Evolutionary conservation across 2,329 filamentous ascomycete genomes (phyloP), one percentile per base, ranked within the genome.

Genomic region (Epichloe uncinata): DNA sequence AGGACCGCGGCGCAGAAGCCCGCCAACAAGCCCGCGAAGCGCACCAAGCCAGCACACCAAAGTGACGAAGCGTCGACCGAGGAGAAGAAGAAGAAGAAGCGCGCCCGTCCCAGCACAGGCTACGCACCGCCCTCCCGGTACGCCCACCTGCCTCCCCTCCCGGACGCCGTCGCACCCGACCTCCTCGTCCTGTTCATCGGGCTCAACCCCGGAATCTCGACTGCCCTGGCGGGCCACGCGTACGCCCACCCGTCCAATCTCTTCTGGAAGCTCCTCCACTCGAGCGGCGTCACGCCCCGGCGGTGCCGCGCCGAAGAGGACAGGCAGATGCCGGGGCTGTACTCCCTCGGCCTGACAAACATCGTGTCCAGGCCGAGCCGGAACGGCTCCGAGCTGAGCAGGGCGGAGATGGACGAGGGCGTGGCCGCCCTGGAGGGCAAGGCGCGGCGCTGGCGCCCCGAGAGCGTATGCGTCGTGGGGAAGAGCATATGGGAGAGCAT

Each of bases 401-500:
- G 78, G 54, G 70, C 73, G 8, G 90, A 95, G 69, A 87, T 91
- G 79, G 81, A 87, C 51, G 85, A 74, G 0, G 88, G 88, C 0
- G 87, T 93, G 1, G 74, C 73, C 1, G 68, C 79, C 0, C 74
- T 95, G 1, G 86, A 95, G 59, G 75, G 70, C 0, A 95, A 95
- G 67, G 76, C 87, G 16, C 68, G 79, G 4, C 66, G 66, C 45
- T 88, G 78, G 65, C 75, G 78, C 53, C 89, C 90, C 0, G 86
- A 90, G 64, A 77, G 73, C 18, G 81, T 93, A 9, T 88, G 84
- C 58, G 72, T 94, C 30, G 87, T 94, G 0, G 88, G 88, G 0
- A 94, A 94, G 70, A 80, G 84, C 42, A 93, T 94, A 42, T 94
- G 88, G 88, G 87, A 94, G 68, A 82, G 85, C 49, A 73, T 95